phyloP scores from a whole-genome alignment of 257 asterid species.

The Lycium ferocissimum region DNA sequence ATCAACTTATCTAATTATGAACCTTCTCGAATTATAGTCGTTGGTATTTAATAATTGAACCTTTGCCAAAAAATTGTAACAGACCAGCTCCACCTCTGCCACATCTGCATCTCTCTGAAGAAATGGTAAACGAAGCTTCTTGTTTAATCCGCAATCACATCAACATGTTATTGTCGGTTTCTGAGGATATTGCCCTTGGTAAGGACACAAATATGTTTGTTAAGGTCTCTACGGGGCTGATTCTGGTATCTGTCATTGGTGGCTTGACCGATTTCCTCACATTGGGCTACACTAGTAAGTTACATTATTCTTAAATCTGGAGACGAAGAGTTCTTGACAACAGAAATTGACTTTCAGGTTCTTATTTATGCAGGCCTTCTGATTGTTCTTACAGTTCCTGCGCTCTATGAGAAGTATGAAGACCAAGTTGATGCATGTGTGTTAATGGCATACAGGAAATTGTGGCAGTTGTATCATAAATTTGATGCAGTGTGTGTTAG shows the following conservation, averaged over 20 bases:
- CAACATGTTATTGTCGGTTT: conserved; percentile 57
- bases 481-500: conserved; percentile 55
- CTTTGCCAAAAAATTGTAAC: conserved; percentile 38
- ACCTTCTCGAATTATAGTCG: background rate
- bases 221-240: conserved; percentile 55
- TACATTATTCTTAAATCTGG: background rate
- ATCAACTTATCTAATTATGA: background rate
- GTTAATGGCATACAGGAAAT: conserved; percentile 44
- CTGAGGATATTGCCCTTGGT: conserved; percentile 72
- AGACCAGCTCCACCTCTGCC: conserved; percentile 93
- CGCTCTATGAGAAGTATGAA: conserved; percentile 71
- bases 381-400: conserved; percentile 71
- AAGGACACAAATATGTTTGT: conserved; percentile 66
- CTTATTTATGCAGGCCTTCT: conserved; percentile 57
- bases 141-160: conserved; percentile 47
- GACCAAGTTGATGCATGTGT: conserved; percentile 49
- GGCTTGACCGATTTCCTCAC: conserved; percentile 63
- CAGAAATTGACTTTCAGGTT: background rate
- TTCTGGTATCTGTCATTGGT: conserved; percentile 54
- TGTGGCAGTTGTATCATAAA: conserved; percentile 45
- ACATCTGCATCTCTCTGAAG: conserved; percentile 75
- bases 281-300: conserved; percentile 66
- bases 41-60: background rate
- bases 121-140: conserved; percentile 59
- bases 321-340: background rate